Evolutionary conservation across 148 eudicot genomes (phyloP).

Genomic region (Cornus controversa): DNA sequence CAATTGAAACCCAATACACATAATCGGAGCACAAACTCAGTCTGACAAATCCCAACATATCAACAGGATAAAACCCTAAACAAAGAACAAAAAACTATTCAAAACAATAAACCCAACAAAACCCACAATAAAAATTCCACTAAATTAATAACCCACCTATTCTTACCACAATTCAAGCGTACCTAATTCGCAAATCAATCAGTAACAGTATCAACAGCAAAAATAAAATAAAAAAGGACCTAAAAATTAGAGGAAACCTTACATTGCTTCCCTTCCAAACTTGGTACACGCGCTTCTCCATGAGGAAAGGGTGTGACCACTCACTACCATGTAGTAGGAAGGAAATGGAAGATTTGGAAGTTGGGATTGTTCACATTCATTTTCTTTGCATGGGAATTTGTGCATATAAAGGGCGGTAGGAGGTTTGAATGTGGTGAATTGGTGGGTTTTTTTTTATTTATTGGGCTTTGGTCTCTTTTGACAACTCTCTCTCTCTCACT

Average conservation of each 20-base stretch:
- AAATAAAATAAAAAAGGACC: neutral
- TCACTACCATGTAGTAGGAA: neutral
- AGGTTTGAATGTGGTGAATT: conserved; percentile 30
- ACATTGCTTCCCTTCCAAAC: conserved; percentile 68
- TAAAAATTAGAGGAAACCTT: conserved; percentile 10
- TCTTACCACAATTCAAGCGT: neutral
- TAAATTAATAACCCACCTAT: neutral
- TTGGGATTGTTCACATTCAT: conserved; percentile 23
- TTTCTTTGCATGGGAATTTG: conserved; percentile 29
- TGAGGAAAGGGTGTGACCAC: conserved; percentile 15
- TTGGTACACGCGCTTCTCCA: conserved; percentile 52
- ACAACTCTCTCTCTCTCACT: neutral
- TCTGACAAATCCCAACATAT: neutral
- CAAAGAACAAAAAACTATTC: neutral
- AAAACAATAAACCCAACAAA: conserved; percentile 12
- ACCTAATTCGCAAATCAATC: neutral
- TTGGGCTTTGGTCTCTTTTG: neutral
- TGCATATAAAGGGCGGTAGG: conserved; percentile 30
- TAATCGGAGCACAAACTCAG: neutral
- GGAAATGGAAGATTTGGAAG: conserved; percentile 26
- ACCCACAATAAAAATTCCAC: conserved; percentile 1
- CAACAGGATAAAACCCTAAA: conserved; percentile 1
- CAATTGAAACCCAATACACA: neutral
- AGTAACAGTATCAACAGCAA: neutral
- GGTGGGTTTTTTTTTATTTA: conserved; percentile 18